Evolutionary conservation across 78 protist genomes (phyloP).

Genomic region (Salpingoeca rosetta): DNA sequence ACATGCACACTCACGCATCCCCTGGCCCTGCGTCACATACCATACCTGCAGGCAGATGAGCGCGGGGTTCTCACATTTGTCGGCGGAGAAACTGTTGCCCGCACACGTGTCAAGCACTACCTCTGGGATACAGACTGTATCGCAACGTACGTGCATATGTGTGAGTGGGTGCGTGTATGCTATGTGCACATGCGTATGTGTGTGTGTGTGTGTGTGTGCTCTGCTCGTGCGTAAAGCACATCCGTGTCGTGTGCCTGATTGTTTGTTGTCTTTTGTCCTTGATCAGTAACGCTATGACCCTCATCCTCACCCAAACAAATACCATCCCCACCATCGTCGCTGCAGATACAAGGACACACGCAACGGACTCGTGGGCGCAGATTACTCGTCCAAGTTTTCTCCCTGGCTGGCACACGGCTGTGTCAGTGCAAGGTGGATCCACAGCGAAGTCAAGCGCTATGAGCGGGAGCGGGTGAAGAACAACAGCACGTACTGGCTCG

Average conservation of each 20-base stretch:
- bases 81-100: constrained; percentile 46
- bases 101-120: constrained; percentile 5
- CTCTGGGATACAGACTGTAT: constrained; percentile 13
- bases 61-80: background rate
- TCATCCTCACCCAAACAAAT: no score
- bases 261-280: no score
- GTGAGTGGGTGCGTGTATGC: no score
- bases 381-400: constrained; percentile 37
- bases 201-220: no score
- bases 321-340: no score
- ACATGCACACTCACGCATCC: background rate
- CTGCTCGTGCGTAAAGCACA: no score
- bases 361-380: constrained; percentile 46
- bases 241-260: no score
- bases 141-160: background rate
- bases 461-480: constrained; percentile 30
- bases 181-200: no score
- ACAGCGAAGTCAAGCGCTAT: constrained; percentile 21
- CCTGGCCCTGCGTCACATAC: background rate
- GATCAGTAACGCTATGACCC: no score
- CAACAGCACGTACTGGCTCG: constrained; percentile 55
- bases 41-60: background rate
- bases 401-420: constrained; percentile 62
- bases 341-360: constrained; percentile 38
- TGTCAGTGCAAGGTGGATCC: constrained; percentile 23